Evolutionary conservation across 179 eudicot species (phyloP).

Genomic region (Heliamphora pulchella): DNA sequence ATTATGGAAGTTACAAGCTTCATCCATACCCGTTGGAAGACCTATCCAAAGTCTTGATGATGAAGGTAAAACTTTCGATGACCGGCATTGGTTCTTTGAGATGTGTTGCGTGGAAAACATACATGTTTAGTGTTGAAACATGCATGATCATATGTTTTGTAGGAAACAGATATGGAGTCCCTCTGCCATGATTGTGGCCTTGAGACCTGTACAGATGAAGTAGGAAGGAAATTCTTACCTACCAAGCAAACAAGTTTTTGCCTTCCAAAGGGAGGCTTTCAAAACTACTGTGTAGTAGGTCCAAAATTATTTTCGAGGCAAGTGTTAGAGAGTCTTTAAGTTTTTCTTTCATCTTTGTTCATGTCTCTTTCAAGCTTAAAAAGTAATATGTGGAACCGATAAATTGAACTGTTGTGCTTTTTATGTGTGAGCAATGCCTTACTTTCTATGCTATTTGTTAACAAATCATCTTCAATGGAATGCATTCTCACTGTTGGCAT

Average conservation of each 20-base stretch:
- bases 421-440: neutral
- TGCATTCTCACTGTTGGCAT: too few species aligned
- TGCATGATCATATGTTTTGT: constrained; percentile 2
- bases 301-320: constrained; percentile 35
- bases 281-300: constrained; percentile 31
- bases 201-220: constrained; percentile 43
- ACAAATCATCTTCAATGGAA: too few species aligned
- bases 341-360: neutral
- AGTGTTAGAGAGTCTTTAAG: constrained; percentile 9
- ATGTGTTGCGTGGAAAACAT: neutral
- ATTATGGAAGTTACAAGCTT: constrained; percentile 77
- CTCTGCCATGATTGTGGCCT: constrained; percentile 75
- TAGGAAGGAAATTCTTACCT: constrained; percentile 53
- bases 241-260: constrained; percentile 63
- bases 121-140: neutral
- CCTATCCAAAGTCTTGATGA: constrained; percentile 58
- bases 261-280: constrained; percentile 41
- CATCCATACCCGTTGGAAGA: constrained; percentile 73
- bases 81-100: neutral
- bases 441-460: neutral
- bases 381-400: neutral
- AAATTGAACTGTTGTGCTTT: neutral
- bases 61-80: constrained; percentile 44
- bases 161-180: constrained; percentile 71
- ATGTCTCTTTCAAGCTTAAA: neutral